phyloP scores from a whole-genome alignment of 2,329 filamentous ascomycete genomes.

The Botrytis hyacinthi region DNA sequence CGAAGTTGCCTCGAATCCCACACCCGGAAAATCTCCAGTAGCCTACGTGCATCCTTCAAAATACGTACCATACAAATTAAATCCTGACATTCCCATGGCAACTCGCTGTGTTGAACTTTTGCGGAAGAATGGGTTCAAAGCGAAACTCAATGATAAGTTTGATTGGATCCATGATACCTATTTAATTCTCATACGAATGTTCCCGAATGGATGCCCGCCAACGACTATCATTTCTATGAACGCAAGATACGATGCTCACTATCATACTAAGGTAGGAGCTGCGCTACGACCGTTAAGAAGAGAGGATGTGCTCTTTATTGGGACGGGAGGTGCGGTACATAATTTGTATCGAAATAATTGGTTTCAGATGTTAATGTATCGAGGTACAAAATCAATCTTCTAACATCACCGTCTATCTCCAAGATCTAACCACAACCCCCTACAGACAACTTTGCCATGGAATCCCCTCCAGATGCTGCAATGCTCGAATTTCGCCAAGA shows the following conservation, averaged over 20 bases:
- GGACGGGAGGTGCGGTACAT: slow-evolving; percentile 52
- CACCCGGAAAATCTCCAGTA: slow-evolving; percentile 60
- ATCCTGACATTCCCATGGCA: slow-evolving; percentile 55
- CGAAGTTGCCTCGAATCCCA: slow-evolving; percentile 59
- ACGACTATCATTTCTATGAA: slow-evolving; percentile 60
- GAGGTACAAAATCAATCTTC: slow-evolving; percentile 7
- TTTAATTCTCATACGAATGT: slow-evolving; percentile 68
- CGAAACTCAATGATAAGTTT: slow-evolving; percentile 52
- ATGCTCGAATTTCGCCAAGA: background rate
- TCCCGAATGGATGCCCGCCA: slow-evolving; percentile 61
- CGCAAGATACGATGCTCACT: slow-evolving; percentile 54
- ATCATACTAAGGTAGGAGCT: slow-evolving; percentile 35
- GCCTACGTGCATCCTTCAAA: slow-evolving; percentile 64
- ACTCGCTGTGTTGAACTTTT: slow-evolving; percentile 52
- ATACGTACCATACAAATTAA: slow-evolving; percentile 60
- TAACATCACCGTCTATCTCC: background rate
- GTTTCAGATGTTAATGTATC: slow-evolving; percentile 55
- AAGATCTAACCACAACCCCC: background rate
- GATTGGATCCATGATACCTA: slow-evolving; percentile 74
- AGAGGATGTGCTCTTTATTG: slow-evolving; percentile 54
- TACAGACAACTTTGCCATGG: background rate
- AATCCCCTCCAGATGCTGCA: background rate
- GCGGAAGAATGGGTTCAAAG: slow-evolving; percentile 52
- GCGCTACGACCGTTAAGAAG: slow-evolving; percentile 53
- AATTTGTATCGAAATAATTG: slow-evolving; percentile 68